Base-by-base conservation (phyloP, 352 stramenopile species). In the Phytopythium delawarense region DNA sequence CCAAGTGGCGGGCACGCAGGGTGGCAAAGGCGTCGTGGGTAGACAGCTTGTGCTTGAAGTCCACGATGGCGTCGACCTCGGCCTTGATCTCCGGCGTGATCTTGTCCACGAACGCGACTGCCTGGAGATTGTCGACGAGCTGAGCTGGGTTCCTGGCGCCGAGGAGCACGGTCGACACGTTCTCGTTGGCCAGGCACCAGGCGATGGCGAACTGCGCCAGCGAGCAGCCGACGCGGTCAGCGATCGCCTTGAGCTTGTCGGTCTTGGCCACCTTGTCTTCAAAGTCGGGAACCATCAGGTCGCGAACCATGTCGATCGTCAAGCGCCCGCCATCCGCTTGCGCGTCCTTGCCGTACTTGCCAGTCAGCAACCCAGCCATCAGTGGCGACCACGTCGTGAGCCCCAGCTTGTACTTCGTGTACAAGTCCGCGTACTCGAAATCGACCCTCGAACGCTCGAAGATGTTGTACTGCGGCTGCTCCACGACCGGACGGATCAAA, bases 381-480 rank as follows among this genome's bases (percentile, higher is more conserved):
- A 89, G 56, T 7, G 78, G 76, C 15, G 66, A 81, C 66, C 72
- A 89, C 30, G 74, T 84, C 28, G 74, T 86, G 51, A 79, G 61
- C 2, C 72, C 80, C 28, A 87, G 37, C 37, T 84, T 83, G 69
- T 87, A 87, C 52, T 70, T 73, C 54, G 71, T 69, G 64, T 76
- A 88, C 39, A 89, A 59, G 32, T 78, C 70, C 42, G 69, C 35
- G 64, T 79, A 89, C 28, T 81, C 76, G 42, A 75, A 76, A 59
- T 89, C 79, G 21, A 89, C 70, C 15, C 68, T 64, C 54, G 82
- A 66, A 23, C 78, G 73, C n/a, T 87, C 66, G 56, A 89, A 84
- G 45, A 89, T 85, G 67, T 88, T 84, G 68, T 89, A 89, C 60
- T n/a, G n/a, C n/a, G n/a, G n/a, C n/a, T n/a, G n/a, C n/a, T n/a